A percentile compares a stretch with the other conserved stretches of the same genome.
Conservation (phyloP, 345 rosid species). For the Syzygium aqueum region DNA sequence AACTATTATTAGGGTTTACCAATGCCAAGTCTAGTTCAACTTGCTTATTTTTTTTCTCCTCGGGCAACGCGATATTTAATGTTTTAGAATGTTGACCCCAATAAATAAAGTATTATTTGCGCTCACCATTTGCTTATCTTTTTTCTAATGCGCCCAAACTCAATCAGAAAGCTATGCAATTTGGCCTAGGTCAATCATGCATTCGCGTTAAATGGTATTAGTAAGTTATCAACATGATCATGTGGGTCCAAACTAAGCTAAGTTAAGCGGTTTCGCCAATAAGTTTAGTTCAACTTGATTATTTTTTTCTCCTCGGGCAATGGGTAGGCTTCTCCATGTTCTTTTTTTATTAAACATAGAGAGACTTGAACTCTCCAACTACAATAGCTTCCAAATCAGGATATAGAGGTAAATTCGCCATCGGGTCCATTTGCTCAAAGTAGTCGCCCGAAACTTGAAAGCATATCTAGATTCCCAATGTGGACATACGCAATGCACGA, state of each 20-base stretch:
- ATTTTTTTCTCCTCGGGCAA: background rate
- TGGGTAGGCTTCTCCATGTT: background rate
- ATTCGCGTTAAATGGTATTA: background rate
- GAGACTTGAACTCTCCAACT: background rate
- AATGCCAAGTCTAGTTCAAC: background rate
- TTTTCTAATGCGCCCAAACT: background rate
- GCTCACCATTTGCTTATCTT: background rate
- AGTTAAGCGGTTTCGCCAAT: background rate
- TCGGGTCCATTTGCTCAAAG: accelerated
- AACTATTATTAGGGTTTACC: background rate
- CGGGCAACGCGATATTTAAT: no score
- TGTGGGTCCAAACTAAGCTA: background rate
- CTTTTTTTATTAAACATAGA: background rate
- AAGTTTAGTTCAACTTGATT: background rate
- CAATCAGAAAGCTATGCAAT: background rate
- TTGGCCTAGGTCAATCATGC: background rate
- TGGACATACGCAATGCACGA: background rate
- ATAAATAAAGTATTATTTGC: no score
- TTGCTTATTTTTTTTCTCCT: background rate
- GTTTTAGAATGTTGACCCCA: background rate
- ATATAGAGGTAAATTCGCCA: background rate
- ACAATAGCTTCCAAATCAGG: background rate
- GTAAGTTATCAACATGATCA: background rate
- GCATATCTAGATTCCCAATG: background rate
- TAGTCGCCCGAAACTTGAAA: background rate